Conservation (phyloP, 2,329 filamentous ascomycete genomes). For the Ascochyta lentis region DNA sequence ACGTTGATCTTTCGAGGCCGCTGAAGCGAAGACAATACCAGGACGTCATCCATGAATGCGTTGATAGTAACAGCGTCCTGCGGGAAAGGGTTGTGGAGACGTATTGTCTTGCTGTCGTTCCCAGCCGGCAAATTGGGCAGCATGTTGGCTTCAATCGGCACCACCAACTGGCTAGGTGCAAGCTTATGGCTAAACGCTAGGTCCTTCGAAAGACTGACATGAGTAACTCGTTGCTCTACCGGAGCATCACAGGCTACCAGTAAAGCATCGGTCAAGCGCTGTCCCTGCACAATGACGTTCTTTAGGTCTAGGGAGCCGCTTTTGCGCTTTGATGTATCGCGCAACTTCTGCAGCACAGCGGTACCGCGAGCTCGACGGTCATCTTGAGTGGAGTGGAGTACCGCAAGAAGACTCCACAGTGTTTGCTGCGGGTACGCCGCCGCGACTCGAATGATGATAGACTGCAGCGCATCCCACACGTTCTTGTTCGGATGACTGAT, state of each 20-base stretch:
- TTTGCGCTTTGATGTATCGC: slow-evolving; percentile 61
- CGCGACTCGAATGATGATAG: slow-evolving; percentile 87
- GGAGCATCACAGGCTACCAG: slow-evolving; percentile 80
- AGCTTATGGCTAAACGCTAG: slow-evolving; percentile 84
- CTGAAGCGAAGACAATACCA: slow-evolving; percentile 89
- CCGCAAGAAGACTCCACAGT: slow-evolving; percentile 87
- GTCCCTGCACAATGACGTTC: slow-evolving; percentile 75
- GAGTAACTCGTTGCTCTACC: slow-evolving; percentile 71
- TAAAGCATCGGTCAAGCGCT: slow-evolving; percentile 82
- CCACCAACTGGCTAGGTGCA: slow-evolving; percentile 83
- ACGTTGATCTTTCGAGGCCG: slow-evolving; percentile 90
- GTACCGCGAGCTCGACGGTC: slow-evolving; percentile 67
- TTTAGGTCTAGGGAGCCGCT: slow-evolving; percentile 68
- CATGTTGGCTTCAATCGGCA: slow-evolving; percentile 85
- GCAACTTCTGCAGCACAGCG: slow-evolving; percentile 51
- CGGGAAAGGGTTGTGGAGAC: slow-evolving; percentile 82
- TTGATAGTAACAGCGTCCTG: slow-evolving; percentile 84
- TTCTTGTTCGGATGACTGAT: slow-evolving; percentile 84
- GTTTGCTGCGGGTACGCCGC: slow-evolving; percentile 87
- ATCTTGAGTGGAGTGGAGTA: slow-evolving; percentile 79
- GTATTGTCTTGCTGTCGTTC: slow-evolving; percentile 72
- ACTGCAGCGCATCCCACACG: slow-evolving; percentile 77
- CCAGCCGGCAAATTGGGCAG: slow-evolving; percentile 78
- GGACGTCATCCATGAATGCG: slow-evolving; percentile 82
- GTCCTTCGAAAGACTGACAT: slow-evolving; percentile 78